These are phyloP conservation scores for Grammothele lineata DNA, from an alignment of 768 basidiomycete species.

Conservation along the genomic window DNA sequence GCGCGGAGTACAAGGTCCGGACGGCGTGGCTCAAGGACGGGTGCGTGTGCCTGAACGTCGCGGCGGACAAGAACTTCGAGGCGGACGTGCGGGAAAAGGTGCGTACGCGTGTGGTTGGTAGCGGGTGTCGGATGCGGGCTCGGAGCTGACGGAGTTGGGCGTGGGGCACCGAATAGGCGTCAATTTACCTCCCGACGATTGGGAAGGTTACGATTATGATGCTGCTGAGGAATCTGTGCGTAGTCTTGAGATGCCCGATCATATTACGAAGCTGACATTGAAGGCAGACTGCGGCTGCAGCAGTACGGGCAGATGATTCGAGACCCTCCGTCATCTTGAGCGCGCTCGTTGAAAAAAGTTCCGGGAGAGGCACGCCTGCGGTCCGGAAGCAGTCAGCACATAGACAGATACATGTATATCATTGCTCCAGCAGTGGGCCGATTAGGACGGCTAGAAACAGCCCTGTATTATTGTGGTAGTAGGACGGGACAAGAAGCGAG, in stretches of 20 bases:
- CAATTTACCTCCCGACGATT: constrained; percentile 92
- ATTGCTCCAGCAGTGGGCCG: no score
- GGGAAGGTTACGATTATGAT: constrained; percentile 97
- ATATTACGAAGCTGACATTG: no score
- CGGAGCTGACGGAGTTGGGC: no score
- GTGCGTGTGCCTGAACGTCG: constrained; percentile 89
- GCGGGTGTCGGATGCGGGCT: not conserved
- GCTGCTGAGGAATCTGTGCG: constrained; percentile 93
- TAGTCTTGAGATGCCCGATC: no score
- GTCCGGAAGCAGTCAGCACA: no score
- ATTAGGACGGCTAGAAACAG: constrained; percentile 1
- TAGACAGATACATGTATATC: no score
- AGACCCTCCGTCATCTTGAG: constrained; percentile 7
- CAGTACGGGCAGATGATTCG: constrained; percentile 38
- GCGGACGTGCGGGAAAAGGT: constrained; percentile 90
- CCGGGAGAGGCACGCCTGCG: no score
- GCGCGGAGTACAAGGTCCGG: constrained; percentile 78
- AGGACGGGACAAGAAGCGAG: constrained; percentile 1
- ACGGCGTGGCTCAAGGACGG: constrained; percentile 91
- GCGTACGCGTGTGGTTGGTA: constrained; percentile 26
- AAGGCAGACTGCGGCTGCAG: constrained; percentile 48
- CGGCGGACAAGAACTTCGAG: constrained; percentile 96
- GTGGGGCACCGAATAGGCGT: constrained; percentile 52
- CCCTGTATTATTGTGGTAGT: constrained; percentile 11
- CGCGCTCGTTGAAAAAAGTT: no score